Evolutionary conservation across 108 stramenopile species (phyloP), one percentile per base, ranked within the genome.

Genomic region (Skeletonema menzelii): DNA sequence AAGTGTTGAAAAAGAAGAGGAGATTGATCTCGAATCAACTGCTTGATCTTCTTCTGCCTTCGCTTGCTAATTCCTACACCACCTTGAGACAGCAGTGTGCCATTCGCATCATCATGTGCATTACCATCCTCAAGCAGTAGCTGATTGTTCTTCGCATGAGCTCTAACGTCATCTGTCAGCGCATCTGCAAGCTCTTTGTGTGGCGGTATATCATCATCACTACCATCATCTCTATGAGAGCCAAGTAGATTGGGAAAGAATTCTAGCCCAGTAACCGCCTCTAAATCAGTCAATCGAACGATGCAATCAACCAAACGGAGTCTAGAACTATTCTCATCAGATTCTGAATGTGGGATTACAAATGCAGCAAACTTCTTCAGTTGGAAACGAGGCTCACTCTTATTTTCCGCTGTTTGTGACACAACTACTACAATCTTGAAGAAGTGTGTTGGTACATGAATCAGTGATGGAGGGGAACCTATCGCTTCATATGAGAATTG

Each of bases 361-460:
- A 95, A 95, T 66, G 92, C 91, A 20, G 92, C 91, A 69, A 90
- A 91, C 8, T 60, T 35, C 10, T 20, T 60, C 24, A 56, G 12
- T n/a, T 70, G 22, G 19, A 32, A 56, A 28, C 27, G 5, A 66
- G 35, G 27, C 5, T 38, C 56, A 15, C 35, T 32, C 2, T 56
- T 6, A 15, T 47, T 15, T 10, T 53, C 59, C 0, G 72, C 42
- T 11, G 63, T 44, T 24, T 73, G 32, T 3, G 77, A 69, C 14
- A 85, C 72, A 26, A 78, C 73, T 6, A 79, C 82, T 7, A 94
- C 76, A 8, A 95, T 83, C 72, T 95, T 95, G 76, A 83, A 95
- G 59, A 95, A 92, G 63, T 95, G 94, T 10, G 94, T 92, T 13
- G 94, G 94, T 8, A 95, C 94, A 4, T 81, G 57, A 19, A 95